These are phyloP conservation scores for Viola odorata DNA, from an alignment of 345 rosid species.

Conservation along the genomic window DNA sequence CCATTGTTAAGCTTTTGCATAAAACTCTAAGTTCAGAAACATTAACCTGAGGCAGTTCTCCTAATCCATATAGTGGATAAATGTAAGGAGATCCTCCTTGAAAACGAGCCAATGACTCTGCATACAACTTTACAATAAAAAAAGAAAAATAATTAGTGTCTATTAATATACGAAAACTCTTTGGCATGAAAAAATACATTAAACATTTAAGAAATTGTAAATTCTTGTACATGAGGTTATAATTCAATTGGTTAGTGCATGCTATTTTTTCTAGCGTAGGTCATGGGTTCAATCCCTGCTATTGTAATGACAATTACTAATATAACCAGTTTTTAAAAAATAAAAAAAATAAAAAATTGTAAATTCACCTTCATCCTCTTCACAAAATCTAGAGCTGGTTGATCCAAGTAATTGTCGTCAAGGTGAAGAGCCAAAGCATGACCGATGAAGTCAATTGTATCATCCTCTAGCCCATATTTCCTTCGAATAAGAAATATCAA, in stretches of 20 bases:
- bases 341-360: not conserved
- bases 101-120: slow-evolving; percentile 86
- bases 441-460: slow-evolving; percentile 81
- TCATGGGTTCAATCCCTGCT: no score
- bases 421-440: slow-evolving; percentile 86
- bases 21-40: not conserved
- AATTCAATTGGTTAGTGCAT: no score
- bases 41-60: slow-evolving; percentile 87
- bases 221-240: no score
- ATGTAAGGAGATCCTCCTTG: slow-evolving; percentile 93
- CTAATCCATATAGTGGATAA: slow-evolving; percentile 84
- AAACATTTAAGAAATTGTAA: not conserved
- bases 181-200: not conserved
- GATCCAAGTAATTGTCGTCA: slow-evolving; percentile 68
- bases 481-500: slow-evolving; percentile 21
- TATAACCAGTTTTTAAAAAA: slow-evolving; percentile 10
- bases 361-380: slow-evolving; percentile 69
- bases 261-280: no score
- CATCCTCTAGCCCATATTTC: slow-evolving; percentile 86
- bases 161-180: no score
- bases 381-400: slow-evolving; percentile 73
- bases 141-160: no score
- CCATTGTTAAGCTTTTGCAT: not conserved
- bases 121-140: slow-evolving; percentile 52
- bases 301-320: not conserved